Evolutionary conservation across 257 asterid species (phyloP).

Genomic region (Hygrophila difformis): DNA sequence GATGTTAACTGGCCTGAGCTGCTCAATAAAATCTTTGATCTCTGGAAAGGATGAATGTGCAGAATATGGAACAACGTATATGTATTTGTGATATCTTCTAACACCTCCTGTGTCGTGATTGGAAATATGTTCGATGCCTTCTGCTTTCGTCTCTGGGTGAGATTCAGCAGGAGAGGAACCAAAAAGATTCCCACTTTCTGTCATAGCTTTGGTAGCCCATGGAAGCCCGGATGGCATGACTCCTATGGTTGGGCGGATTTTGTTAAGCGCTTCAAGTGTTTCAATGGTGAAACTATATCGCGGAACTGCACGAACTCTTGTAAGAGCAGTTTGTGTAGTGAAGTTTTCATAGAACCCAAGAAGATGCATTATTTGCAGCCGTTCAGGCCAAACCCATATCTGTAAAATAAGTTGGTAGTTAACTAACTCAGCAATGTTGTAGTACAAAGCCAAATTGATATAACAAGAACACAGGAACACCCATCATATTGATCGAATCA

Average conservation of each 20-base stretch:
- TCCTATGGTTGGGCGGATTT: conserved; percentile 62
- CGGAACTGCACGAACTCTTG: conserved; percentile 87
- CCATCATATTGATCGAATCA: too few relatives aligned
- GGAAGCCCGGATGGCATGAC: conserved; percentile 90
- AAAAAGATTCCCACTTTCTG: conserved; percentile 16
- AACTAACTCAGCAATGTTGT: background rate
- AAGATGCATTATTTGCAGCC: conserved; percentile 74
- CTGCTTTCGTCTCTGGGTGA: conserved; percentile 3
- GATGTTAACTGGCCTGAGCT: conserved; percentile 52
- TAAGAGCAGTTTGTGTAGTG: conserved; percentile 70
- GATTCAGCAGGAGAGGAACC: conserved; percentile 21
- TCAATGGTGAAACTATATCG: conserved; percentile 75
- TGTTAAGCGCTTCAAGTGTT: conserved; percentile 61
- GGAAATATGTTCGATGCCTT: conserved; percentile 9
- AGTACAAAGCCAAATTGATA: too few relatives aligned
- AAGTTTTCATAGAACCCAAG: conserved; percentile 56
- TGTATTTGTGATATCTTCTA: conserved; percentile 28
- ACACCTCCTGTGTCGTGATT: conserved; percentile 17
- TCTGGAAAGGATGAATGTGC: conserved; percentile 83
- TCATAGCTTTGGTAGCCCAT: conserved; percentile 35
- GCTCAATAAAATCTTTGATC: conserved; percentile 63
- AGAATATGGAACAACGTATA: conserved; percentile 69
- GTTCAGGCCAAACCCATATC: conserved; percentile 98
- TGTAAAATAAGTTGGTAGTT: conserved; percentile 23
- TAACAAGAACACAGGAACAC: too few relatives aligned